Base-by-base conservation (phyloP, 371 early-diverging fungal species). In the Dichotomocladium elegans region DNA sequence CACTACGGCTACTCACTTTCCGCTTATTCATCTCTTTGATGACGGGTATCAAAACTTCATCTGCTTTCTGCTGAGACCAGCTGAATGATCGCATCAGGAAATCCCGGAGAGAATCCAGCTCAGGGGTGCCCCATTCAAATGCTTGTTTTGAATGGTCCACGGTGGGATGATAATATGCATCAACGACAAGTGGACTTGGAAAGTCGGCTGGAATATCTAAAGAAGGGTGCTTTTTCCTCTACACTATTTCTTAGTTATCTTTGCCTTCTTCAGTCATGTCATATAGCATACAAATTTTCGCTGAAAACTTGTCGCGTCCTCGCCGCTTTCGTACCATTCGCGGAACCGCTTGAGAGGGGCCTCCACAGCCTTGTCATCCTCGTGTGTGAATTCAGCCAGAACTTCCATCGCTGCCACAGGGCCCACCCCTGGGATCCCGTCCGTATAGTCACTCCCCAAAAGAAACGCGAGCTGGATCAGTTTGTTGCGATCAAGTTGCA, bases 381-480 rank as follows among this genome's bases (percentile, higher is more conserved):
- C 74, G 25, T 46, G 22, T 15, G 57, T 70, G 58, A 89, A 98
- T 58, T 88, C 87, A 30, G 77, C 73, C 45, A 98, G 49, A 22
- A 94, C 83, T 62, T 96, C 94, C 82, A 94, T 80, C 0, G 96
- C 98, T 11, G 86, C 83, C n/a, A 94, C 93, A 14, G 90, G 83
- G n/a, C 99, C 99, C 21, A 99, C 69, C 4, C 96, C 95, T 28
- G 82, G 77, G 28, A 99, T 77, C 1, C 99, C 99, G n/a, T 85
- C 81, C 0, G 96, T 92, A 66, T 99, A 99, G 78, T 99, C 99
- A 63, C 95, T 94, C 5, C 99, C 99, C 7, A 99, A 75, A 3
- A 99, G 63, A 55, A 89, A 92, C 2, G 98, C 93, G 31, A 99
- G 63, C 27, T 87, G 81, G 21, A 99, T 87, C 60, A 99, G 63